Conservation (phyloP, 345 rosid species). For the Syzygium oleosum region DNA sequence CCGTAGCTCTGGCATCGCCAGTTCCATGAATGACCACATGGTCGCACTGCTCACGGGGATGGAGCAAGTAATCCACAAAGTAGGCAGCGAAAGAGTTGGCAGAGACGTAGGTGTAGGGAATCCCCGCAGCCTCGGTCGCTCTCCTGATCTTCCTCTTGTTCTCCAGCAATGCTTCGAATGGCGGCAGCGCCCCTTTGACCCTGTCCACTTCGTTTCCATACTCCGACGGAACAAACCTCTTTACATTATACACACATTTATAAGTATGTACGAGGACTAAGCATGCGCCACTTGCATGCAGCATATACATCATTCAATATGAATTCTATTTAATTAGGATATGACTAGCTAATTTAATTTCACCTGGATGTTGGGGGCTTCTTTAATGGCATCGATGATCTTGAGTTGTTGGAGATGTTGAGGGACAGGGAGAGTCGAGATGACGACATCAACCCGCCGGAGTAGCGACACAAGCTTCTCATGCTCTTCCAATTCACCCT, state of each 20-base stretch:
- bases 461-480: conserved; percentile 19
- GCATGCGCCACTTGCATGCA: neutral
- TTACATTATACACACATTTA: neutral
- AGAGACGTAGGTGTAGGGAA: conserved; percentile 17
- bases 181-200: conserved; percentile 9
- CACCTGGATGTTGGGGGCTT: conserved; percentile 25
- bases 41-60: conserved; percentile 2
- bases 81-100: conserved; percentile 22
- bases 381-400: conserved; percentile 24
- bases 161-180: conserved; percentile 13
- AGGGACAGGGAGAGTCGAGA: conserved; percentile 25
- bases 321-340: neutral
- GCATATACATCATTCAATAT: neutral
- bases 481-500: conserved; percentile 28
- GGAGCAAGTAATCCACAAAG: conserved; percentile 16
- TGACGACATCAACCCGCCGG: conserved; percentile 27
- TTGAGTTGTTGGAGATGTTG: conserved; percentile 26
- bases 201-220: conserved; percentile 32
- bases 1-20: conserved; percentile 22
- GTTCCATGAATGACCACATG: conserved; percentile 16
- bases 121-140: conserved; percentile 21
- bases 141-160: conserved; percentile 24
- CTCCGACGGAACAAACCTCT: conserved; percentile 39
- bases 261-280: neutral
- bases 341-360: no score